Conservation (phyloP, 192 early-diverging fungal genomes). For the Coemansia sp. region DNA sequence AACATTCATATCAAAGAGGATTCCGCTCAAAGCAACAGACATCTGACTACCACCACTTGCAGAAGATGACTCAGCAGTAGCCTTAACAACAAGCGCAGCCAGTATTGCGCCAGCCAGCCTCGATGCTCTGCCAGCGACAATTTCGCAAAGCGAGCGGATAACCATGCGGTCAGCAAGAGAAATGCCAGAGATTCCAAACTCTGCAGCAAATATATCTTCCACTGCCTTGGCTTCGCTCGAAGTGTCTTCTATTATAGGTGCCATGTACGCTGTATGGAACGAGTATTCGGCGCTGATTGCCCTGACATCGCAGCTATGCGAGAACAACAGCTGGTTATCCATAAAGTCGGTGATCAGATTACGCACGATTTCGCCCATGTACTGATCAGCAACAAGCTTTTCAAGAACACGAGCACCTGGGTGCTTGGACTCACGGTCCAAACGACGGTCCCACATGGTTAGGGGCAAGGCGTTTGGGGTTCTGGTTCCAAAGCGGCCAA, state of each 20-base stretch:
- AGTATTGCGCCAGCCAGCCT: conserved; percentile 66
- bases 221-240: conserved; percentile 60
- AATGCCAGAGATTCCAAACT: conserved; percentile 59
- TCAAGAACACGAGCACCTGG: conserved; percentile 77
- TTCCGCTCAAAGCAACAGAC: conserved; percentile 28
- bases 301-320: conserved; percentile 48
- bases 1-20: conserved; percentile 29
- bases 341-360: conserved; percentile 80
- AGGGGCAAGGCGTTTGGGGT: conserved; percentile 63
- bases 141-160: conserved; percentile 72
- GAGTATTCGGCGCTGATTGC: conserved; percentile 60
- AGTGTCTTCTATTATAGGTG: conserved; percentile 68
- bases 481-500: conserved; percentile 79
- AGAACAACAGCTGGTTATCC: conserved; percentile 74
- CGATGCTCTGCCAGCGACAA: conserved; percentile 83
- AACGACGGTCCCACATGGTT: conserved; percentile 76
- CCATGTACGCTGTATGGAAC: conserved; percentile 77
- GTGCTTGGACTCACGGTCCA: conserved; percentile 79
- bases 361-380: conserved; percentile 87
- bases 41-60: neutral
- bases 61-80: neutral
- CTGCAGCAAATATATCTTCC: conserved; percentile 68
- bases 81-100: conserved; percentile 53
- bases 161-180: conserved; percentile 71
- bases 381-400: conserved; percentile 91